Evolutionary conservation across 257 asterid species (phyloP).

Genomic region (Gynochthodes officinalis): DNA sequence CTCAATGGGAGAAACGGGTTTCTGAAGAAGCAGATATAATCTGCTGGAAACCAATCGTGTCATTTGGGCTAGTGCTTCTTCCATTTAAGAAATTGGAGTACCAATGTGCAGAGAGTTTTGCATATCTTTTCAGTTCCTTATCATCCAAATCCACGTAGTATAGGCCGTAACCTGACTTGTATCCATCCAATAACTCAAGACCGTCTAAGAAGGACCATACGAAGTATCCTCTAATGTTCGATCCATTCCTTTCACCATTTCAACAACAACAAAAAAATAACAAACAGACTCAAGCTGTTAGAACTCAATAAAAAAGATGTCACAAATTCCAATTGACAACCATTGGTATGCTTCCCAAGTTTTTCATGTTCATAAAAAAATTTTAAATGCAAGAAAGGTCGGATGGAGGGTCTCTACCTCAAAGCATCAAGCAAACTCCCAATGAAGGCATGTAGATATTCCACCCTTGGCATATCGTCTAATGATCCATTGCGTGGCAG

Average conservation of each 20-base stretch:
- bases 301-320: too few species aligned
- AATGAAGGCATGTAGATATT: constrained; percentile 42
- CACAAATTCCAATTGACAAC: background rate
- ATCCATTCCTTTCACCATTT: constrained; percentile 34
- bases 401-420: constrained; percentile 27
- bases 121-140: constrained; percentile 31
- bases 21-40: background rate
- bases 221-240: constrained; percentile 35
- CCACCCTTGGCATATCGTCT: constrained; percentile 40
- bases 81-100: constrained; percentile 28
- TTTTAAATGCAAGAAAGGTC: background rate
- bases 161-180: constrained; percentile 27
- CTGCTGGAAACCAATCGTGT: background rate
- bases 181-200: constrained; percentile 40
- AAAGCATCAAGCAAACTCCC: constrained; percentile 46
- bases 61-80: background rate
- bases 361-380: background rate
- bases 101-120: constrained; percentile 32
- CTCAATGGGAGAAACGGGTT: constrained; percentile 3
- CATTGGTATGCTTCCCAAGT: background rate
- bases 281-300: background rate
- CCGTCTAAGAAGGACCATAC: constrained; percentile 42
- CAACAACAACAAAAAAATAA: background rate
- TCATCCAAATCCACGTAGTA: constrained; percentile 40
- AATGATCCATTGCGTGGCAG: constrained; percentile 36